Base-by-base conservation (phyloP, 371 early-diverging fungal species). In the Umbelopsis sp. region DNA sequence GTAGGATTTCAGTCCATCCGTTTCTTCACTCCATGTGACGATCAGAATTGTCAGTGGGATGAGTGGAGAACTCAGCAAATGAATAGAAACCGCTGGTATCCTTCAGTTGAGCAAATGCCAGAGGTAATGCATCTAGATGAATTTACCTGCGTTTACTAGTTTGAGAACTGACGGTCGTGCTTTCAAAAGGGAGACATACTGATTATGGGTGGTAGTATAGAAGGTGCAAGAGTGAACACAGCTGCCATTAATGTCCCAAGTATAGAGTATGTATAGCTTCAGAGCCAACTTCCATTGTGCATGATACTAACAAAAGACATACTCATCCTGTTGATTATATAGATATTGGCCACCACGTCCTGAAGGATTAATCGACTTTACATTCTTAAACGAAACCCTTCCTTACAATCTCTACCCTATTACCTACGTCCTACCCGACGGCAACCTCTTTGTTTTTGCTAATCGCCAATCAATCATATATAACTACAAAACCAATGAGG, bases 331-430 rank as follows among this genome's bases (percentile, higher is more conserved):
- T 51, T n/a, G 4, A 2, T 77, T 74, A 10, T 76, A 74, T 52
- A 79, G 79, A 63, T 82, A 80, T 29, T 82, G 82, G 82, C 82
- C 82, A 35, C 80, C 82, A 3, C 69, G 77, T 45, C 51, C 73
- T 1, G 72, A 74, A 25, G 80, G 75, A 11, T 67, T 69, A 16
- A 66, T 78, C n/a, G 70, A 65, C 68, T 65, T 83, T 32, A 76
- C 76, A 1, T 86, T 88, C 57, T 69, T 90, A 7, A 78, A 80
- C 18, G 85, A 87, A 37, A 87, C 89, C 0, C 67, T 90, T 65
- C 91, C 91, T 1, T 85, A 82, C 51, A 89, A 90, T 69, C 67
- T 90, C 45, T 87, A 86, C 45, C 86, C 84, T 18, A 83, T 85
- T 71, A 84, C 76, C 0, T 84, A 84, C 67, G 66, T 79, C 8